Percentiles rank a stretch among this genome's conserved stretches.
Evolutionary conservation across 2,329 filamentous ascomycete genomes (phyloP).

Genomic region (Fusarium circinatum): DNA sequence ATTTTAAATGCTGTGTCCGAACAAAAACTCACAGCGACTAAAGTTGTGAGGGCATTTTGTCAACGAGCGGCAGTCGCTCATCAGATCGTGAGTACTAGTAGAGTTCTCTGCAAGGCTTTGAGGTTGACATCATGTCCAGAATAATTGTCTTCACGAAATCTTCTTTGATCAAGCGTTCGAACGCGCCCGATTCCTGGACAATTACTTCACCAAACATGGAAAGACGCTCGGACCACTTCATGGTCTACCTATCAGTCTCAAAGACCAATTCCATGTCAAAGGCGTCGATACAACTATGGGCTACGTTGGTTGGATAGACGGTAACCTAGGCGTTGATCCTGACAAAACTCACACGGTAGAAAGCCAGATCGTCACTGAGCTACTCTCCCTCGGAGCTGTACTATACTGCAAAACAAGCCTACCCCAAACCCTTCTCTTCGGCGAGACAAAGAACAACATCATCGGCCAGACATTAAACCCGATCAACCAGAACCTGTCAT

Average conservation of each 20-base stretch:
- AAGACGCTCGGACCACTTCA: conserved; percentile 33
- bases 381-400: conserved; percentile 38
- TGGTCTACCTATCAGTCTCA: conserved; percentile 48
- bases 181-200: conserved; percentile 20
- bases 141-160: conserved; percentile 32
- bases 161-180: conserved; percentile 34
- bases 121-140: neutral
- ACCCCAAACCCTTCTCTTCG: conserved; percentile 36
- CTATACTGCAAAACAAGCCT: conserved; percentile 42
- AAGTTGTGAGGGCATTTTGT: conserved; percentile 63
- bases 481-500: conserved; percentile 45
- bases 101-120: conserved; percentile 56
- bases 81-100: conserved; percentile 56
- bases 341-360: conserved; percentile 4
- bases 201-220: conserved; percentile 9
- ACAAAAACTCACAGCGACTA: conserved; percentile 38
- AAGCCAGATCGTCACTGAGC: conserved; percentile 35
- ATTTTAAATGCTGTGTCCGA: conserved; percentile 1
- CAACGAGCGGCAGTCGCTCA: conserved; percentile 62
- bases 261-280: conserved; percentile 70
- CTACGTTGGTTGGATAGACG: conserved; percentile 45
- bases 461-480: conserved; percentile 50
- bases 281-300: conserved; percentile 60
- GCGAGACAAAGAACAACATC: conserved; percentile 50
- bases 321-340: conserved; percentile 9